Evolutionary conservation across 2,329 filamentous ascomycete species (phyloP).

Genomic region (Ceratocystis albifundus): DNA sequence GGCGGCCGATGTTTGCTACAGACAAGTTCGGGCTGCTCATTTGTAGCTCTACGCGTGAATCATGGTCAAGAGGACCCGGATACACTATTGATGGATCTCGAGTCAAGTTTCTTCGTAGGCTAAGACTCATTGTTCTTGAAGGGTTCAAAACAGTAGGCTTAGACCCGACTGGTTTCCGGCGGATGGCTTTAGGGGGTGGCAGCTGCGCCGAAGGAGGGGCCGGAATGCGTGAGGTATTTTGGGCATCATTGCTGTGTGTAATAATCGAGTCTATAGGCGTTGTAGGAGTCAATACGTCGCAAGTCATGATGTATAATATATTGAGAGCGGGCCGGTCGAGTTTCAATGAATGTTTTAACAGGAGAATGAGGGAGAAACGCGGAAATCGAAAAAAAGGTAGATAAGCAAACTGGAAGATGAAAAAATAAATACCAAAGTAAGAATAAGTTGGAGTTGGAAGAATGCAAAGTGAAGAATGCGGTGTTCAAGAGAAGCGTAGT

Average conservation of each 20-base stretch:
- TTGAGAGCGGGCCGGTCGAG: not conserved
- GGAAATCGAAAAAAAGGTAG: not conserved
- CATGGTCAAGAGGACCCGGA: constrained; percentile 8
- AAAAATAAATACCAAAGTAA: constrained; percentile 10
- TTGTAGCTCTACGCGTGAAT: not conserved
- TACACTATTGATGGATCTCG: constrained; percentile 12
- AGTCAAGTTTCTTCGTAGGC: constrained; percentile 5
- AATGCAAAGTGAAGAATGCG: not conserved
- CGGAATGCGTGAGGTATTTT: not conserved
- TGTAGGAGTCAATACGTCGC: constrained; percentile 3
- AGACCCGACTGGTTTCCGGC: not conserved
- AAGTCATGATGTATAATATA: not conserved
- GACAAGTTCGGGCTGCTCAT: not conserved
- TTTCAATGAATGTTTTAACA: not conserved
- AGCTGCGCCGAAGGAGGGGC: not conserved
- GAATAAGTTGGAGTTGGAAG: constrained; percentile 5
- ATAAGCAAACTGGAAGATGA: constrained; percentile 7
- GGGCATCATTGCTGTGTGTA: not conserved
- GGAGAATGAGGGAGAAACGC: not conserved
- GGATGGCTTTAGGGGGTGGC: not conserved
- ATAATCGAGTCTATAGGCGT: constrained; percentile 1
- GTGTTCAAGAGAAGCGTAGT: not conserved
- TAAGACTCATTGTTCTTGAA: not conserved
- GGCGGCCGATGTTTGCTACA: not conserved
- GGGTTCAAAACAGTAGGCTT: not conserved